A percentile compares a stretch with the other conserved stretches of the same genome.
Conservation (phyloP, 176 grass and related monocot species). For the Lolium perenne region DNA sequence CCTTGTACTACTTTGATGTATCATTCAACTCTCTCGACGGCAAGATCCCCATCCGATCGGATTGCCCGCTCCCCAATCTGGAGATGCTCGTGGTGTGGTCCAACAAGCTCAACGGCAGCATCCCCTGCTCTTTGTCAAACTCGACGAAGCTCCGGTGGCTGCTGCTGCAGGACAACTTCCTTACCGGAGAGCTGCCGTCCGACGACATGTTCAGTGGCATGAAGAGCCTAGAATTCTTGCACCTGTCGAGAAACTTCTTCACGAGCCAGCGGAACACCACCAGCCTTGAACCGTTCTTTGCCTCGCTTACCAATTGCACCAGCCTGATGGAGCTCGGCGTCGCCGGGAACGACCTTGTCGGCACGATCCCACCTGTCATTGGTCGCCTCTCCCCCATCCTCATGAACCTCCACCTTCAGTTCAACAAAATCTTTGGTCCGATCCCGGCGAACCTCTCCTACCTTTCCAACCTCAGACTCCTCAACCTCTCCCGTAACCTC, state of each 20-base stretch:
- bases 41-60: slow-evolving; percentile 53
- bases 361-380: slow-evolving; percentile 55
- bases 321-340: slow-evolving; percentile 69
- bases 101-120: slow-evolving; percentile 65
- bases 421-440: slow-evolving; percentile 76
- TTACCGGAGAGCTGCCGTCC: slow-evolving; percentile 65
- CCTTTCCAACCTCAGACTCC: slow-evolving; percentile 68
- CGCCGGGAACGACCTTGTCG: slow-evolving; percentile 67
- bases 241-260: slow-evolving; percentile 79
- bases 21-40: slow-evolving; percentile 68
- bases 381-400: slow-evolving; percentile 59
- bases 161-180: slow-evolving; percentile 66
- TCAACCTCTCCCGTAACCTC: slow-evolving; percentile 62
- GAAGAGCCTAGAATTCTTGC: slow-evolving; percentile 55
- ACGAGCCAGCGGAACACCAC: slow-evolving; percentile 53
- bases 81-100: slow-evolving; percentile 79
- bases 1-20: slow-evolving; percentile 75
- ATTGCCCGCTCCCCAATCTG: slow-evolving; percentile 64
- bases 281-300: slow-evolving; percentile 74
- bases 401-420: slow-evolving; percentile 75
- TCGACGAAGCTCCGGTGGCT: slow-evolving; percentile 83
- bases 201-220: slow-evolving; percentile 61
- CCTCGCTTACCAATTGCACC: slow-evolving; percentile 80
- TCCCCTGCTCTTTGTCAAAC: slow-evolving; percentile 68
- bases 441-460: slow-evolving; percentile 70